These are phyloP conservation scores for Penicillium malachiteum DNA, from an alignment of 495 filamentous ascomycete genomes.

Conservation along the genomic window DNA sequence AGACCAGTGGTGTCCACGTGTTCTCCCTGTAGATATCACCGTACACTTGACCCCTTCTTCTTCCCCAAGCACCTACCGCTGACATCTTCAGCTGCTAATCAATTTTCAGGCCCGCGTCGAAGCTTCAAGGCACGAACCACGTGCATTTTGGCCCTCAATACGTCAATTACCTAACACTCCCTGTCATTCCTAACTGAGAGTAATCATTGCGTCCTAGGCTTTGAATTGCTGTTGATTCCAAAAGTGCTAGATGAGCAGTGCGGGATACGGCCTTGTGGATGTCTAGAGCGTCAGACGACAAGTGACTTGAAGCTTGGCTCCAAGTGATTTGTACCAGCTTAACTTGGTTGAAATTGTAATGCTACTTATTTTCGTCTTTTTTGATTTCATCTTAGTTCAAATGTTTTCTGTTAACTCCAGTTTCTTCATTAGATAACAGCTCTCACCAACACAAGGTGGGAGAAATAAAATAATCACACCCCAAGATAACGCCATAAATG, in stretches of 20 bases:
- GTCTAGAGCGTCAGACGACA: no score
- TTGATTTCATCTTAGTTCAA: neutral
- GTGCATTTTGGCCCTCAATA: constrained; percentile 51
- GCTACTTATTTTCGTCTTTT: constrained; percentile 1
- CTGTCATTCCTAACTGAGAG: constrained; percentile 45
- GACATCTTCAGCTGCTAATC: neutral
- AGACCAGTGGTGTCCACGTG: no score
- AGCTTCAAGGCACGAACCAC: constrained; percentile 52
- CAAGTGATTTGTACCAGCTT: no score
- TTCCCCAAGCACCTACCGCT: no score
- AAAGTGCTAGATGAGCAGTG: no score
- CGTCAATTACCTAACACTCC: constrained; percentile 56
- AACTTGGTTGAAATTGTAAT: no score
- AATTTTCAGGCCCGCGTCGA: constrained; percentile 32
- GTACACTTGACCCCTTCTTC: no score
- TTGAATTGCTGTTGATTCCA: no score
- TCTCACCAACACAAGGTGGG: neutral
- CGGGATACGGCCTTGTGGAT: no score
- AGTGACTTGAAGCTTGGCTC: no score
- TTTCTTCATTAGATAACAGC: constrained; percentile 12
- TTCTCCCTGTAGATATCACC: no score
- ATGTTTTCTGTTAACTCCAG: neutral
- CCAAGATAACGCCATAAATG: neutral
- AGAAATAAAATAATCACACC: neutral
- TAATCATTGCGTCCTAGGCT: neutral